Conservation (phyloP, 345 rosid genomes). For the Erucastrum elatum region DNA sequence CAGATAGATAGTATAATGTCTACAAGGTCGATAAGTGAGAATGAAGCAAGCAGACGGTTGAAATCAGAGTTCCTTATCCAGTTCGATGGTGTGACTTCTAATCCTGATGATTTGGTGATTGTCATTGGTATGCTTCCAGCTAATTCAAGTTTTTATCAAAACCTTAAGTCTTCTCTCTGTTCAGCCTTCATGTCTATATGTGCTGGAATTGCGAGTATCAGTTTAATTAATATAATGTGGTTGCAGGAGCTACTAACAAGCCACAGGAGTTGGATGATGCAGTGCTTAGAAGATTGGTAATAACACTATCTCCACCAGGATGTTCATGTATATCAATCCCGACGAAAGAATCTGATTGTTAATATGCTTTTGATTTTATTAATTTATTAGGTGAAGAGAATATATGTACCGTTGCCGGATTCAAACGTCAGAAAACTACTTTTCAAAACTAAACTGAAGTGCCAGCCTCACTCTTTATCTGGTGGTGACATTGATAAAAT, state of each 20-base stretch:
- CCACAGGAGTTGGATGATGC: constrained; percentile 99
- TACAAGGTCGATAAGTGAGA: constrained; percentile 75
- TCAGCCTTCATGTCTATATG: no score
- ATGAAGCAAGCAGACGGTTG: constrained; percentile 91
- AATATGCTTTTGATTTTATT: background rate
- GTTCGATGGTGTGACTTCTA: constrained; percentile 92
- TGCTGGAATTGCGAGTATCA: no score
- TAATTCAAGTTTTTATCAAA: background rate
- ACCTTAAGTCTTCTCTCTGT: background rate
- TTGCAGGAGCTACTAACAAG: constrained; percentile 94
- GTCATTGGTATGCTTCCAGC: constrained; percentile 66
- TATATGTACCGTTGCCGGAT: constrained; percentile 87
- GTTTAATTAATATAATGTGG: background rate
- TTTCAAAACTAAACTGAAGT: constrained; percentile 69
- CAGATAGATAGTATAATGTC: constrained; percentile 98
- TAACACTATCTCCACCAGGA: constrained; percentile 22
- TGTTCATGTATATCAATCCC: background rate
- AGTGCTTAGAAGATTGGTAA: constrained; percentile 88
- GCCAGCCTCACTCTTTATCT: constrained; percentile 76
- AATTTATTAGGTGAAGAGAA: constrained; percentile 74
- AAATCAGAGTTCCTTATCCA: constrained; percentile 95
- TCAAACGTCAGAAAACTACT: constrained; percentile 71
- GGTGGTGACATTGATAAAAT: constrained; percentile 76
- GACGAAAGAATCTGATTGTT: background rate
- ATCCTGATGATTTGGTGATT: constrained; percentile 77